Conservation (phyloP, 768 basidiomycete genomes). For the Strobilomyces echinocephalus region DNA sequence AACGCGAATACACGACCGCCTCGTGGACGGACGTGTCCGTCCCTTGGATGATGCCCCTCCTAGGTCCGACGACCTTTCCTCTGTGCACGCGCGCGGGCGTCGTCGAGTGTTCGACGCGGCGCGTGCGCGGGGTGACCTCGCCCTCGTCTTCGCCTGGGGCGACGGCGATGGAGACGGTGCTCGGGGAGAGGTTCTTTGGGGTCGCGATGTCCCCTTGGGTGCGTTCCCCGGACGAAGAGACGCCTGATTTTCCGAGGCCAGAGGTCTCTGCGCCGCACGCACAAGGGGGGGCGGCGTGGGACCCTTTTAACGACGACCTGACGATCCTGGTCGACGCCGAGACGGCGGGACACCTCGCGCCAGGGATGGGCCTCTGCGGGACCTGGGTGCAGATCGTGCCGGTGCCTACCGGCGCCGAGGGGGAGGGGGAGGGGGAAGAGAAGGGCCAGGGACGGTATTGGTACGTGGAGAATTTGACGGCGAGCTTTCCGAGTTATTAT, state of each 20-base stretch:
- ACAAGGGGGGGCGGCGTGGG: constrained; percentile 27
- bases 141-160: no score
- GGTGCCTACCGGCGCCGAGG: no score
- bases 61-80: constrained; percentile 56
- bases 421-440: constrained; percentile 1
- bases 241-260: constrained; percentile 33
- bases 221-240: constrained; percentile 26
- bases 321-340: constrained; percentile 26
- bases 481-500: constrained; percentile 50
- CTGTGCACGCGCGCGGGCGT: constrained; percentile 56
- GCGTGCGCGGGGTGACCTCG: constrained; percentile 43
- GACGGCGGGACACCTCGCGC: constrained; percentile 10
- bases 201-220: constrained; percentile 55
- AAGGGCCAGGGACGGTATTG: constrained; percentile 35
- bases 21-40: constrained; percentile 28
- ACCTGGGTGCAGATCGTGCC: constrained; percentile 34
- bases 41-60: constrained; percentile 33
- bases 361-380: constrained; percentile 32
- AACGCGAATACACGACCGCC: constrained; percentile 23
- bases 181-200: constrained; percentile 39
- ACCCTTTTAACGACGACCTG: constrained; percentile 30
- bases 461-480: constrained; percentile 53
- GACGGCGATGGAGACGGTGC: constrained; percentile 36
- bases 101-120: constrained; percentile 60
- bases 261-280: constrained; percentile 25